Evolutionary conservation across 345 rosid genomes (phyloP), one percentile per base, ranked within the genome.

Genomic region (Gossypium mustelinum): DNA sequence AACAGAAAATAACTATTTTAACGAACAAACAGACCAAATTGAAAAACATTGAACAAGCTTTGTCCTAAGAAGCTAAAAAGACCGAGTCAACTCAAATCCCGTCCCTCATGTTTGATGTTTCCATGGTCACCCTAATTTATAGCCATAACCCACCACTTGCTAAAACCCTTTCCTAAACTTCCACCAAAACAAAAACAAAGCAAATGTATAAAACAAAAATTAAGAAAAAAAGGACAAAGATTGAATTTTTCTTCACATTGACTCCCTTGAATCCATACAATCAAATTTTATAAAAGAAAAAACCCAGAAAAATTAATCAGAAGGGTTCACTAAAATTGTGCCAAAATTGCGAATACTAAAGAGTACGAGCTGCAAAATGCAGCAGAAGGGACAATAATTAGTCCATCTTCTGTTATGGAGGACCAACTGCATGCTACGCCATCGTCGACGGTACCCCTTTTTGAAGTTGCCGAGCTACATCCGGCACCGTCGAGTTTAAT

Each of bases 401-500:
- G 64, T 72, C 73, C 82, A 74, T 82, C 88, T 81, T 78, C 85
- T 68, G 70, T 79, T 57, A 66, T 55, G 44, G 65, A 24, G 51
- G n/a, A 69, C 29, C 22, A 56, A 44, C 52, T 14, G 12, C 68
- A 10, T 24, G 16, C 20, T 55, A 27, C 39, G 58, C 45, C 79
- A 3, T 56, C 84, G 9, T 72, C 78, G 14, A 62, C 78, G 14
- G 55, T 83, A 8, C 70, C 74, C 67, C 58, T 79, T 27, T 55
- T 74, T 56, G 88, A 82, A 22, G 55, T 85, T 0, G 63, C 88
- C 0, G 94, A 88, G 55, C 91, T 92, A 60, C 91, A 86, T 72
- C 82, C 78, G 25, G 94, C 97, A 2, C 94, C 97, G 0, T 51
- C 92, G 0, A 51, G 82, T 7, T 68, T 90, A n/a, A 24, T 87